Evolutionary conservation across 352 stramenopile species (phyloP).

Genomic region (Thalassiosira exigua): DNA sequence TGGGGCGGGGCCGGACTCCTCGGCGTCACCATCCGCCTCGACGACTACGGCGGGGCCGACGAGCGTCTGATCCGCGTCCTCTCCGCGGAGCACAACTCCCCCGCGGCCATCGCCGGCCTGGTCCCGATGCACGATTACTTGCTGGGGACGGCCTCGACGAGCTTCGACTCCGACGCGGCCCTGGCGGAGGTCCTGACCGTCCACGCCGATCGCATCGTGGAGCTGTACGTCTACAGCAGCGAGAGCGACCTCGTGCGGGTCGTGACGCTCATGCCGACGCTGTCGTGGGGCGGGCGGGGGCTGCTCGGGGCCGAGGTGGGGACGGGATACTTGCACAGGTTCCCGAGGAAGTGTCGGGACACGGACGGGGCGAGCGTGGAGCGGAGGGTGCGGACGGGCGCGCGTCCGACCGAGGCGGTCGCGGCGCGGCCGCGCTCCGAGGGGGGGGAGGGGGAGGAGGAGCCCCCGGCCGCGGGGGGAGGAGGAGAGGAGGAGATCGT

Average conservation of each 20-base stretch:
- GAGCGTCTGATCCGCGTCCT: constrained; percentile 95
- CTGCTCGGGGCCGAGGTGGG: constrained; percentile 94
- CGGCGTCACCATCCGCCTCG: constrained; percentile 96
- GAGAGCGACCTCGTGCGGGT: constrained; percentile 93
- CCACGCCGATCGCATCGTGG: constrained; percentile 91
- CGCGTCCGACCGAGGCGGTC: constrained; percentile 41
- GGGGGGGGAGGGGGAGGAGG: constrained; percentile 5
- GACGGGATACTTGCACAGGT: constrained; percentile 94
- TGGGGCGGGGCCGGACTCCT: constrained; percentile 95
- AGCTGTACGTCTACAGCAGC: constrained; percentile 97
- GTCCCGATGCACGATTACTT: constrained; percentile 92
- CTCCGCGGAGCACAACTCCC: constrained; percentile 89
- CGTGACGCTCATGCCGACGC: constrained; percentile 83
- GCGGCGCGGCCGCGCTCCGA: not conserved
- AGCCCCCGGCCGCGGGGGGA: not conserved
- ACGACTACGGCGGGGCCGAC: constrained; percentile 94
- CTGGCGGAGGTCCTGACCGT: constrained; percentile 91
- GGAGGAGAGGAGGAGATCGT: constrained; percentile 13
- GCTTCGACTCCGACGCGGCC: constrained; percentile 87
- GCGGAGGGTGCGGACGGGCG: constrained; percentile 64
- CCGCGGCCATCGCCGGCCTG: constrained; percentile 90
- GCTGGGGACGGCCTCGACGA: constrained; percentile 90
- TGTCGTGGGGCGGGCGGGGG: constrained; percentile 90
- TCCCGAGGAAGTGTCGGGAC: constrained; percentile 83
- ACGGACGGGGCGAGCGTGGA: constrained; percentile 75